These are phyloP conservation scores for Hypoxylon perforatum DNA, from an alignment of 495 filamentous ascomycete genomes.

Conservation along the genomic window DNA sequence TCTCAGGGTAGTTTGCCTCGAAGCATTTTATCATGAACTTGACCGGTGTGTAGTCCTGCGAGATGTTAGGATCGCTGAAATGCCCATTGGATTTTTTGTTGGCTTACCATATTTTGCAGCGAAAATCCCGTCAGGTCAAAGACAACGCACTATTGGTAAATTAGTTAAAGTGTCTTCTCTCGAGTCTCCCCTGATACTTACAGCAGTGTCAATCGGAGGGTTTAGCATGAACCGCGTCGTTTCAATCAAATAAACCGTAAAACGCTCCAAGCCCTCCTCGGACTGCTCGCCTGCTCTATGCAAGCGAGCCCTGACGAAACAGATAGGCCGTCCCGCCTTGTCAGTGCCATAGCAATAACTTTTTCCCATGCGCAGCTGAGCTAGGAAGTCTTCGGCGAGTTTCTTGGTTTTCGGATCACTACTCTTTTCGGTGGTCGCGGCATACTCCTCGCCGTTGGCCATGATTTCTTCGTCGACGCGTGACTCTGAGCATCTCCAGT, in stretches of 20 bases:
- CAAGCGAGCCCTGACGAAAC: slow-evolving; percentile 82
- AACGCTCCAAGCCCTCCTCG: slow-evolving; percentile 82
- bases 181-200: slow-evolving; percentile 54
- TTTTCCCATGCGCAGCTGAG: slow-evolving; percentile 91
- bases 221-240: slow-evolving; percentile 84
- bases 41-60: slow-evolving; percentile 90
- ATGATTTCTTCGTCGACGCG: slow-evolving; percentile 91
- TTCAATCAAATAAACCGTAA: slow-evolving; percentile 94
- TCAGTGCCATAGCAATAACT: slow-evolving; percentile 91
- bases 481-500: slow-evolving; percentile 84
- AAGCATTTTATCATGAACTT: slow-evolving; percentile 99
- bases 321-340: slow-evolving; percentile 86
- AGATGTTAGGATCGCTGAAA: slow-evolving; percentile 31
- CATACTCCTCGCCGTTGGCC: slow-evolving; percentile 75
- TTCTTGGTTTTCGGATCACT: slow-evolving; percentile 70
- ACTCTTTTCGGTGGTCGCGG: slow-evolving; percentile 68
- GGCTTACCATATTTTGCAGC: slow-evolving; percentile 89
- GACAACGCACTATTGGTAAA: slow-evolving; percentile 72
- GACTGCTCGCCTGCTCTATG: slow-evolving; percentile 86
- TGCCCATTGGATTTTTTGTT: background rate
- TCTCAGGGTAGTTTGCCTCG: slow-evolving; percentile 98
- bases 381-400: slow-evolving; percentile 80
- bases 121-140: slow-evolving; percentile 97
- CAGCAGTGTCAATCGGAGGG: slow-evolving; percentile 88
- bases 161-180: slow-evolving; percentile 27